Evolutionary conservation across 352 stramenopile species (phyloP).

Genomic region (Globisporangium solare): DNA sequence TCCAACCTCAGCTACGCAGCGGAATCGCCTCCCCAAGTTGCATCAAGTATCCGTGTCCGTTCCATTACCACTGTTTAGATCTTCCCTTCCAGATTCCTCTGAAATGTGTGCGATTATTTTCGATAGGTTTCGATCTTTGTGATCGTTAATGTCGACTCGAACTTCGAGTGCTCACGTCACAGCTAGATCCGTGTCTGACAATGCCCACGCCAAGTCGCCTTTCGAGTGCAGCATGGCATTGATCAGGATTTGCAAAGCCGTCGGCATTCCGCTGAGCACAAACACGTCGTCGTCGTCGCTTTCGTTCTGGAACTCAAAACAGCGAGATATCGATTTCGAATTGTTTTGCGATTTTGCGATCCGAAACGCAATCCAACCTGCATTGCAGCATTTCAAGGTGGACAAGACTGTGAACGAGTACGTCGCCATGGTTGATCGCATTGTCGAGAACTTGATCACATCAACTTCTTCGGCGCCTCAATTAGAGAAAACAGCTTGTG

Average conservation of each 20-base stretch:
- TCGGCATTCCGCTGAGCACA: conserved; percentile 33
- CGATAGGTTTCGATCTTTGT: conserved; percentile 31
- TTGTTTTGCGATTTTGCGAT: conserved; percentile 45
- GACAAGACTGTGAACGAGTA: conserved; percentile 39
- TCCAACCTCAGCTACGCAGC: background rate
- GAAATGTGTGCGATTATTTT: conserved; percentile 28
- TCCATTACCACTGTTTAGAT: conserved; percentile 25
- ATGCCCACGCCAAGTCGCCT: conserved; percentile 21
- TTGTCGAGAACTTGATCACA: conserved; percentile 36
- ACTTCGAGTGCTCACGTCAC: background rate
- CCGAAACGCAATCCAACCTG: conserved; percentile 39
- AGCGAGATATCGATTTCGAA: conserved; percentile 35
- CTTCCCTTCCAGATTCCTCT: conserved; percentile 23
- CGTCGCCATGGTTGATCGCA: conserved; percentile 32
- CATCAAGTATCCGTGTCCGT: background rate
- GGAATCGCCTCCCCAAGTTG: background rate
- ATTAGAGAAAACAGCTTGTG: background rate
- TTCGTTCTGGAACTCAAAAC: conserved; percentile 21
- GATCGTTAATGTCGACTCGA: conserved; percentile 31
- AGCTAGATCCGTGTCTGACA: background rate
- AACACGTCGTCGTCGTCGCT: conserved; percentile 13
- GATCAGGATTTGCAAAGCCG: conserved; percentile 50
- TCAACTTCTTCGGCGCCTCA: background rate
- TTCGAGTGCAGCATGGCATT: conserved; percentile 56
- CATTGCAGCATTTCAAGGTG: conserved; percentile 45